Conservation (phyloP, 306 rosid genomes). For the Quercus cerris region DNA sequence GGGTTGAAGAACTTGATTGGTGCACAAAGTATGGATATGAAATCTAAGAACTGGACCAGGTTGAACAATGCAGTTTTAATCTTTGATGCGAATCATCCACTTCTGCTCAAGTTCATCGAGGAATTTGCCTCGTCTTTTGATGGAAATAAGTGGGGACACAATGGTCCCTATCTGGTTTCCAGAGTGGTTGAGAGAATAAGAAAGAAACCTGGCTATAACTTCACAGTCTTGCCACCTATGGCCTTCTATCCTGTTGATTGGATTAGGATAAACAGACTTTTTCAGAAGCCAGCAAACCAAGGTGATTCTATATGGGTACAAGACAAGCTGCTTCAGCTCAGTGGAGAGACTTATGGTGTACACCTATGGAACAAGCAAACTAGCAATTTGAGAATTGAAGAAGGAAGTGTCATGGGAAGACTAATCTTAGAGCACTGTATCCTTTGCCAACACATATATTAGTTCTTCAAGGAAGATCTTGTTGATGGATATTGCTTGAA, state of each 20-base stretch:
- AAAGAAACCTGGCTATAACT: conserved; percentile 26
- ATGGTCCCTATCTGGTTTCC: conserved; percentile 85
- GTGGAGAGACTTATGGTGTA: conserved; percentile 49
- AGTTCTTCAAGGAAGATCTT: conserved; percentile 14
- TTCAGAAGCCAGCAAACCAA: conserved; percentile 37
- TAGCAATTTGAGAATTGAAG: conserved; percentile 45
- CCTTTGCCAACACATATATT: conserved; percentile 34
- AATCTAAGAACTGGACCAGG: conserved; percentile 58
- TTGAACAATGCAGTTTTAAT: conserved; percentile 75
- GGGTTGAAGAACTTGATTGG: conserved; percentile 68
- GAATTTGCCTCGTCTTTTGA: conserved; percentile 70
- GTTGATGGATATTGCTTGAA: neutral
- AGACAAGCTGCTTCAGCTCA: conserved; percentile 47
- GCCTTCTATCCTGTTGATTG: conserved; percentile 73
- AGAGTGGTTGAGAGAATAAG: conserved; percentile 53
- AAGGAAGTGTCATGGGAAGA: conserved; percentile 60
- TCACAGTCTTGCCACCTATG: conserved; percentile 47
- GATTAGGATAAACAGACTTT: conserved; percentile 46
- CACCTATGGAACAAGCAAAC: conserved; percentile 83
- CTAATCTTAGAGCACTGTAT: conserved; percentile 51
- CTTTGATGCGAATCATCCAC: conserved; percentile 79
- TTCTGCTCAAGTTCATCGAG: conserved; percentile 56
- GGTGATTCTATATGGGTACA: conserved; percentile 50
- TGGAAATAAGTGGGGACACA: conserved; percentile 82
- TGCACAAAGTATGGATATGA: conserved; percentile 56